Evolutionary conservation across 768 basidiomycete genomes (phyloP).

Genomic region (Filobasidium floriforme): DNA sequence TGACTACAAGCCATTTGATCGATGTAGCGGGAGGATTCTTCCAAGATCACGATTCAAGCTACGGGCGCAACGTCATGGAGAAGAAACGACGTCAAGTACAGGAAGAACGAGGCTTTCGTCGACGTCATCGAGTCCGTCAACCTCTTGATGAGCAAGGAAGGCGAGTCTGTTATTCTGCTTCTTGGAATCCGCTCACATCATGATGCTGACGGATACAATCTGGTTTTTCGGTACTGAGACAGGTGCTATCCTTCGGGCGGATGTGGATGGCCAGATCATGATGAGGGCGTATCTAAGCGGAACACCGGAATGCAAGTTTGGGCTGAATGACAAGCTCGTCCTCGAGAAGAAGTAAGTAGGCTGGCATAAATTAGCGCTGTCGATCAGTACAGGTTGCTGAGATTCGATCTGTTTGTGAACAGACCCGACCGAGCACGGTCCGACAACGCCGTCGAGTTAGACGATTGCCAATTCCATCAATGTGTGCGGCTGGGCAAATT

Average conservation of each 20-base stretch:
- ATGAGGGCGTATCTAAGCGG: slow-evolving; percentile 97
- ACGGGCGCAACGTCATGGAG: slow-evolving; percentile 96
- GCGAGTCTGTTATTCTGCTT: slow-evolving; percentile 46
- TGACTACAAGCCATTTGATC: neutral
- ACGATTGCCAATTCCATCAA: slow-evolving; percentile 98
- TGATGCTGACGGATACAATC: neutral
- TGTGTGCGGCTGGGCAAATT: slow-evolving; percentile 93
- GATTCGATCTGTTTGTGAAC: neutral
- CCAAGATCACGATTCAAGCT: slow-evolving; percentile 93
- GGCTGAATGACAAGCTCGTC: slow-evolving; percentile 94
- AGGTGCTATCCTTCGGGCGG: slow-evolving; percentile 87
- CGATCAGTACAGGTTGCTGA: neutral
- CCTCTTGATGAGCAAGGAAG: slow-evolving; percentile 93
- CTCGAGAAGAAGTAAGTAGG: slow-evolving; percentile 69
- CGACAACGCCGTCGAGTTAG: slow-evolving; percentile 72
- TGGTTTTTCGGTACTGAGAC: neutral
- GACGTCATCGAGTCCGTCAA: slow-evolving; percentile 97
- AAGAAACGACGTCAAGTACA: slow-evolving; percentile 89
- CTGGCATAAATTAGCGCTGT: neutral
- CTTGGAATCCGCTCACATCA: neutral
- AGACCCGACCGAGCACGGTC: slow-evolving; percentile 37
- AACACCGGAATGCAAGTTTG: slow-evolving; percentile 97
- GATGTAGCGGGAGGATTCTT: slow-evolving; percentile 74
- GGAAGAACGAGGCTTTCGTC: slow-evolving; percentile 99
- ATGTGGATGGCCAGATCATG: slow-evolving; percentile 94